Evolutionary conservation across 1,284 basidiomycete species (phyloP), one percentile per base, ranked within the genome.

Genomic region (Hortiboletus rubellus): DNA sequence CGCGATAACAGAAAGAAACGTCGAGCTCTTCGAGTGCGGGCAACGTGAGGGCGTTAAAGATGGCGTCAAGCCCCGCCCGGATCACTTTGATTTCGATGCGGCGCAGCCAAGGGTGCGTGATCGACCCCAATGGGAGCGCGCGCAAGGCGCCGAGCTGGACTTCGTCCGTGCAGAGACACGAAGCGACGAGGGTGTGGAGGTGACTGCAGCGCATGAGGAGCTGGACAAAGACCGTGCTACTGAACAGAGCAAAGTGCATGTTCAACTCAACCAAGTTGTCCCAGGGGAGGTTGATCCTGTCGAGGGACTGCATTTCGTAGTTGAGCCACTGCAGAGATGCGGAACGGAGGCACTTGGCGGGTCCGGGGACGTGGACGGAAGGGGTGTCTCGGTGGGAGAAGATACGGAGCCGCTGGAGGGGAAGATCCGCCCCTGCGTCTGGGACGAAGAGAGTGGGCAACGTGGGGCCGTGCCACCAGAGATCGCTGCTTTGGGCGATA

Each of bases 401-500:
- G 38, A 73, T 47, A 1, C 54, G 60, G 14, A 72, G 60, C 18
- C 44, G 61, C 34, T 60, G 46, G 11, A 71, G 56, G 46, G 50
- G 46, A 7, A 59, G 53, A 46, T 45, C n/a, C 0, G 18, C 27
- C 11, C 45, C 52, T 4, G 41, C 7, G 0, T 52, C 57, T 12
- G 61, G 24, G 33, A 52, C 38, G 30, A 72, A 66, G 7, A 72
- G 46, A 2, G 54, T 41, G 27, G 61, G 63, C 7, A 72, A 17
- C 27, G 58, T 65, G 14, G 69, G 65, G 1, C 72, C 72, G n/a
- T 74, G 62, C 71, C 71, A 73, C 71, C 72, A 71, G 22, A 71
- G 56, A 45, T 74, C 68, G 6, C 41, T 40, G 30, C 62, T 69
- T 10, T 52, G 64, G 18, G 40, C 10, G 40, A 71, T 46, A 42